These are phyloP conservation scores for Crithidia thermophila DNA, from an alignment of 208 protist species.

Conservation along the genomic window DNA sequence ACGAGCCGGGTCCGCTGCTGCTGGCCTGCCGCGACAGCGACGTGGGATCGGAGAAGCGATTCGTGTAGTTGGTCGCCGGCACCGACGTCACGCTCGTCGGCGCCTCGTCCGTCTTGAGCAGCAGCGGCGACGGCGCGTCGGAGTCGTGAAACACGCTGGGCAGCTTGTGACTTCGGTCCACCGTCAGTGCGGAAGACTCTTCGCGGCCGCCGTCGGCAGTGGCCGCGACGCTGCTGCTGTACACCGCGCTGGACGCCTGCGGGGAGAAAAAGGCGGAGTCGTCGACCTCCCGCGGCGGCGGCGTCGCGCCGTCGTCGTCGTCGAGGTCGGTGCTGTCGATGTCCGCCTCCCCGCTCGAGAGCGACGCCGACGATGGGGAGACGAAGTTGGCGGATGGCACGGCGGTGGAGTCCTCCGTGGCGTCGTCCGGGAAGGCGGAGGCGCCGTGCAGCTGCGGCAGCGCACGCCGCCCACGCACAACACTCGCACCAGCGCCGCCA, in stretches of 20 bases:
- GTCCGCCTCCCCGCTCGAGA: neutral
- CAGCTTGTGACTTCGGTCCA: neutral
- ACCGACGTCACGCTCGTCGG: neutral
- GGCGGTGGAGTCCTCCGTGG: slow-evolving; percentile 3
- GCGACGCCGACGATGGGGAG: slow-evolving; percentile 2
- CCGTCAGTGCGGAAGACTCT: neutral
- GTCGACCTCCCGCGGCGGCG: too few species aligned
- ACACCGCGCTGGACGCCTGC: neutral
- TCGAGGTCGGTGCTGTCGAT: too few species aligned
- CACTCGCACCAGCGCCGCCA: too few species aligned
- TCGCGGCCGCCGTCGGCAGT: neutral
- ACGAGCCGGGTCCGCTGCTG: slow-evolving; percentile 8
- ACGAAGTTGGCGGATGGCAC: slow-evolving; percentile 15
- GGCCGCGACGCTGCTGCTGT: neutral
- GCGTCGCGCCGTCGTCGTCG: too few species aligned
- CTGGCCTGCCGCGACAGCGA: slow-evolving; percentile 9
- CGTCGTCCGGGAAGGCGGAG: neutral
- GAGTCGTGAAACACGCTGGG: too few species aligned
- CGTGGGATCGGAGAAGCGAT: neutral
- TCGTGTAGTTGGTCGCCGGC: neutral
- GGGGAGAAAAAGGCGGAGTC: neutral
- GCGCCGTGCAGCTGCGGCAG: neutral
- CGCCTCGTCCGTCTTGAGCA: neutral
- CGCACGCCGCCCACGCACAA: neutral
- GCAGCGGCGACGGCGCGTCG: too few species aligned